Conservation (phyloP, 1,139 yeast species). For the Hyphopichia wangnamkhiaoensis region DNA sequence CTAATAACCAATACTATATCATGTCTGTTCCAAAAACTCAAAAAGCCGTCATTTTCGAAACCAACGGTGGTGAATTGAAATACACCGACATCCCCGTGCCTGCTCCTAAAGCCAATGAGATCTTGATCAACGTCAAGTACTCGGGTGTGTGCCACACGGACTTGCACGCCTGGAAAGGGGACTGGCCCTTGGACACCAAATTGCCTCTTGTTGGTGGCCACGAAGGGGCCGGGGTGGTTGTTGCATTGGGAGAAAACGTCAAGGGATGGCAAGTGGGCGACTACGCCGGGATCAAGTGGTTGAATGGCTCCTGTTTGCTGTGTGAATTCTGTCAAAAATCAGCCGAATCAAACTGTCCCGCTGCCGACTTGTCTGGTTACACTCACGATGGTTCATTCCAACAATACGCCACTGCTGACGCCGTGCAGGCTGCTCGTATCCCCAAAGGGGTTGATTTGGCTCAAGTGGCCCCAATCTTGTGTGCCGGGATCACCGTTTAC, state of each 20-base stretch:
- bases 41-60: constrained; percentile 72
- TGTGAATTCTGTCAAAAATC: constrained; percentile 74
- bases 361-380: constrained; percentile 73
- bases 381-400: constrained; percentile 84
- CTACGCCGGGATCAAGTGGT: constrained; percentile 73
- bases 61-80: constrained; percentile 61
- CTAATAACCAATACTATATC: too few species aligned
- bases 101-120: constrained; percentile 57
- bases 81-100: constrained; percentile 69
- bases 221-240: constrained; percentile 87
- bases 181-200: constrained; percentile 67
- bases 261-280: constrained; percentile 74
- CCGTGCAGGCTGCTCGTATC: constrained; percentile 40
- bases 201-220: constrained; percentile 79
- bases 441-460: constrained; percentile 38
- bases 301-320: constrained; percentile 70
- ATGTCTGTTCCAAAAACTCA: constrained; percentile 58
- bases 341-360: constrained; percentile 68
- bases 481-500: constrained; percentile 86
- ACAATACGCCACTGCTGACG: constrained; percentile 71
- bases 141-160: constrained; percentile 73
- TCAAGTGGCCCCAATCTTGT: constrained; percentile 43
- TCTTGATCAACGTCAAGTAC: constrained; percentile 62
- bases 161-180: constrained; percentile 74
- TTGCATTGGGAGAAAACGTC: constrained; percentile 68